A percentile compares a stretch with the other conserved stretches of the same genome.
Conservation (phyloP, 148 eudicot species). For the Rhododendron griersonianum region DNA sequence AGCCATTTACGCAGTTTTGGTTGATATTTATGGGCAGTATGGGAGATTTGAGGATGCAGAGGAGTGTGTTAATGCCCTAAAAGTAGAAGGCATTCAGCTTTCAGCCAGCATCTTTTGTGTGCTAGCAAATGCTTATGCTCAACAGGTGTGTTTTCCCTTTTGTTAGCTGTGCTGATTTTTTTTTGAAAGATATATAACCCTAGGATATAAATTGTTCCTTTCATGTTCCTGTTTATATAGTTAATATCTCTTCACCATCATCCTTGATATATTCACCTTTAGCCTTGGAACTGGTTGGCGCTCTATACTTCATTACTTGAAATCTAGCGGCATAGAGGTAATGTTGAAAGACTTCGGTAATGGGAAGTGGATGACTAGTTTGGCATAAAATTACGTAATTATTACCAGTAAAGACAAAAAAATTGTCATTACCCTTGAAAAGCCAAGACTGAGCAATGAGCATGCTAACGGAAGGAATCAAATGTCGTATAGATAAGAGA, state of each 20-base stretch:
- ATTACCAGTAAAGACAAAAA: background rate
- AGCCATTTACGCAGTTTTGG: slow-evolving; percentile 65
- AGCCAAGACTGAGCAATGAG: background rate
- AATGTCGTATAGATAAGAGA: background rate
- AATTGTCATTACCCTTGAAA: background rate
- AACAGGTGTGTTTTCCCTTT: slow-evolving; percentile 25
- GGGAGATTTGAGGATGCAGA: slow-evolving; percentile 66
- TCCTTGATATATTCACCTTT: background rate
- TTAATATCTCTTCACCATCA: background rate
- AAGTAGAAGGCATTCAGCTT: slow-evolving; percentile 26
- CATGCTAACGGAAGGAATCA: background rate
- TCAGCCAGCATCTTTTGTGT: slow-evolving; percentile 66
- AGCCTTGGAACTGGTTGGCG: background rate
- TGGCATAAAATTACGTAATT: background rate
- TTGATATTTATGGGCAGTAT: slow-evolving; percentile 89
- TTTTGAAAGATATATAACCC: background rate
- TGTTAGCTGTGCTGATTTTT: background rate
- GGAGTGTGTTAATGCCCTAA: slow-evolving; percentile 61
- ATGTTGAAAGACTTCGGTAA: background rate
- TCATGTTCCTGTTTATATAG: background rate
- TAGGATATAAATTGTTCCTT: background rate
- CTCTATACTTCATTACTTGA: background rate
- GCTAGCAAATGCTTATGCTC: slow-evolving; percentile 90
- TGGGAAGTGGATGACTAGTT: background rate
- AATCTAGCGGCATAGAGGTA: background rate